Percentiles rank a stretch among this genome's conserved stretches.
Conservation (phyloP, 495 filamentous ascomycete genomes). For the Aspergillus conjunctus region DNA sequence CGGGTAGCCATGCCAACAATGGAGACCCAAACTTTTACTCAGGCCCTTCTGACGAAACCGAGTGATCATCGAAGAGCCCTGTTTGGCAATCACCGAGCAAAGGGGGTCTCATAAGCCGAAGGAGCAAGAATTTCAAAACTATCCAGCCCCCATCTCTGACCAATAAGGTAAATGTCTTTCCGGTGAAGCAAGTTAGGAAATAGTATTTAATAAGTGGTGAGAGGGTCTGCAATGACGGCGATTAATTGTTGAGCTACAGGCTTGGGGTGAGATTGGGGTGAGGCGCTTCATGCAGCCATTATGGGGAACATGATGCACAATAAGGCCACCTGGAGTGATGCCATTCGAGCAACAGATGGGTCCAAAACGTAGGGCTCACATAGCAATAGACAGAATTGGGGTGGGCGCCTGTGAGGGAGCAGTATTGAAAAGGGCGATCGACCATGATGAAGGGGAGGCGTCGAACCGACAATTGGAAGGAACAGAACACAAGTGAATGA, state of each 20-base stretch:
- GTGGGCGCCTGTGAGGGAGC: not conserved
- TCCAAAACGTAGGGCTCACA: conserved; percentile 14
- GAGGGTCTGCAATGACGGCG: not conserved
- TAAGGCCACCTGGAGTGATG: conserved; percentile 25
- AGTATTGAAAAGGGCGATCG: not conserved
- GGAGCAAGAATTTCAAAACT: too few relatives aligned
- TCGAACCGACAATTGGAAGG: too few relatives aligned
- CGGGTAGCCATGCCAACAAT: conserved; percentile 6
- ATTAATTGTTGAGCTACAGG: not conserved
- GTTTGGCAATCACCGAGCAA: not conserved
- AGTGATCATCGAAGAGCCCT: not conserved
- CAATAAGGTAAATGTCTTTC: not conserved
- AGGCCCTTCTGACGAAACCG: not conserved
- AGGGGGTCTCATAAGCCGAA: too few relatives aligned
- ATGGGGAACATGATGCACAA: conserved; percentile 16
- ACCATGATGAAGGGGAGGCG: too few relatives aligned
- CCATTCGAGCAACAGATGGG: conserved; percentile 25
- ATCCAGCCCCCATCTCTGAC: too few relatives aligned
- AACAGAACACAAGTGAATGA: too few relatives aligned
- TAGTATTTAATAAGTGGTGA: not conserved
- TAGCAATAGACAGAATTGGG: conserved; percentile 9
- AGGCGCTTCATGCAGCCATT: conserved; percentile 15
- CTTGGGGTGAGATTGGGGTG: conserved; percentile 1
- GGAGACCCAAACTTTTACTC: not conserved
- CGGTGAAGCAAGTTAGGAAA: not conserved